Conservation (phyloP, 192 early-diverging fungal genomes). For the Mortierella claussenii region DNA sequence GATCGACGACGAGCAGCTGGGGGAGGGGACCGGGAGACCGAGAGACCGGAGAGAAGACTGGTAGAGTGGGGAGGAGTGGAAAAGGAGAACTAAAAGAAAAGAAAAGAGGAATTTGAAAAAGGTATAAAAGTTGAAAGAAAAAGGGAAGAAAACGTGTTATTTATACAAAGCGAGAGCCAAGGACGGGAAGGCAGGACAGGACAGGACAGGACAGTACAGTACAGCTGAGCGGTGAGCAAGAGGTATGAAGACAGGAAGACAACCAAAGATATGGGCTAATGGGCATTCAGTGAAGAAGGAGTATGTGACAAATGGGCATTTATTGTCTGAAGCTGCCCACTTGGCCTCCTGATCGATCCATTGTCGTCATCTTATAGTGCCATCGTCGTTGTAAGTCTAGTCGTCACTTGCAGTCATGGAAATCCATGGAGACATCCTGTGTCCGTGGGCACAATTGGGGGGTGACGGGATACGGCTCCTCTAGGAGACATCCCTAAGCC, state of each 20-base stretch:
- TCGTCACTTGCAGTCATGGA: not conserved
- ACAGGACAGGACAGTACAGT: not conserved
- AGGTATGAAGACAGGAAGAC: not conserved
- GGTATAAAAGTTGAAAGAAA: constrained; percentile 1
- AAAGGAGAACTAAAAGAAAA: constrained; percentile 1
- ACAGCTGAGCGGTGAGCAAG: too few relatives aligned
- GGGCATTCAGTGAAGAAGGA: not conserved
- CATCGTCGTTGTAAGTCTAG: not conserved
- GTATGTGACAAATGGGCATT: not conserved
- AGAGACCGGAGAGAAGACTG: not conserved
- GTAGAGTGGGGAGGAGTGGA: constrained; percentile 1
- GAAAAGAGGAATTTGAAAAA: constrained; percentile 10
- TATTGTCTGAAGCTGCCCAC: not conserved
- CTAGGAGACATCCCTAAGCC: not conserved
- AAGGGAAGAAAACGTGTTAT: constrained; percentile 19
- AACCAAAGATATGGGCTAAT: not conserved
- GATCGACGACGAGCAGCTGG: too few relatives aligned
- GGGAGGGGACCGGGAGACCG: too few relatives aligned
- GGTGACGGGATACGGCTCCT: too few relatives aligned
- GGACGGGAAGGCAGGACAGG: not conserved
- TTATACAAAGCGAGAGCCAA: constrained; percentile 36
- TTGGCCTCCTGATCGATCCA: not conserved
- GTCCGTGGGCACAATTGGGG: constrained; percentile 1
- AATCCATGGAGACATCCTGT: not conserved
- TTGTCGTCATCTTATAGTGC: not conserved